Evolutionary conservation across 2,329 filamentous ascomycete species (phyloP).

Genomic region (Fusarium stilboides): DNA sequence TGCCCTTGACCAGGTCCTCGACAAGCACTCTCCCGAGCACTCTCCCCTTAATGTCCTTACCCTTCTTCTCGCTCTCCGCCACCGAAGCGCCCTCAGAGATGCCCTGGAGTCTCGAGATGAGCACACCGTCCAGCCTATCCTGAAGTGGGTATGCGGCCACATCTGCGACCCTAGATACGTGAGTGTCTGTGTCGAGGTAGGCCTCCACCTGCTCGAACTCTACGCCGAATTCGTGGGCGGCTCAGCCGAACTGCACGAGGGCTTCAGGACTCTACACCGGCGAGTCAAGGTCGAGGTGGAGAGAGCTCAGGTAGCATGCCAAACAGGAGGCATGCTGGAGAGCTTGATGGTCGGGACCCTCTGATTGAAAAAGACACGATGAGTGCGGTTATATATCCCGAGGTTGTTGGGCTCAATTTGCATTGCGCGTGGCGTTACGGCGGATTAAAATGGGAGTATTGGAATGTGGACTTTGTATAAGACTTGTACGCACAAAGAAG

Average conservation of each 20-base stretch:
- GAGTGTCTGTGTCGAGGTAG: constrained; percentile 84
- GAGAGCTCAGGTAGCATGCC: constrained; percentile 84
- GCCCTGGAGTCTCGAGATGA: constrained; percentile 88
- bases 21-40: constrained; percentile 65
- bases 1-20: constrained; percentile 85
- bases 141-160: constrained; percentile 86
- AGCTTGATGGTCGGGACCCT: constrained; percentile 64
- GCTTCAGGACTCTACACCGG: constrained; percentile 77
- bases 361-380: constrained; percentile 38
- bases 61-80: constrained; percentile 85
- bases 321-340: constrained; percentile 90
- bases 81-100: constrained; percentile 86
- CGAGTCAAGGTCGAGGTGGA: constrained; percentile 85
- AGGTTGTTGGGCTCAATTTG: constrained; percentile 46
- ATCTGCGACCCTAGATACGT: constrained; percentile 88
- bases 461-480: constrained; percentile 41
- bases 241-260: constrained; percentile 79
- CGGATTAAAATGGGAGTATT: constrained; percentile 48
- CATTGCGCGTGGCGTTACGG: constrained; percentile 50
- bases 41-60: constrained; percentile 78
- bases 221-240: constrained; percentile 86
- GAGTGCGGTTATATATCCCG: constrained; percentile 41
- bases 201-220: constrained; percentile 85
- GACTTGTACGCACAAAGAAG: constrained; percentile 28
- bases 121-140: constrained; percentile 82